Base-by-base conservation (phyloP, 768 basidiomycete genomes). In the Podaxis mareebaensis region DNA sequence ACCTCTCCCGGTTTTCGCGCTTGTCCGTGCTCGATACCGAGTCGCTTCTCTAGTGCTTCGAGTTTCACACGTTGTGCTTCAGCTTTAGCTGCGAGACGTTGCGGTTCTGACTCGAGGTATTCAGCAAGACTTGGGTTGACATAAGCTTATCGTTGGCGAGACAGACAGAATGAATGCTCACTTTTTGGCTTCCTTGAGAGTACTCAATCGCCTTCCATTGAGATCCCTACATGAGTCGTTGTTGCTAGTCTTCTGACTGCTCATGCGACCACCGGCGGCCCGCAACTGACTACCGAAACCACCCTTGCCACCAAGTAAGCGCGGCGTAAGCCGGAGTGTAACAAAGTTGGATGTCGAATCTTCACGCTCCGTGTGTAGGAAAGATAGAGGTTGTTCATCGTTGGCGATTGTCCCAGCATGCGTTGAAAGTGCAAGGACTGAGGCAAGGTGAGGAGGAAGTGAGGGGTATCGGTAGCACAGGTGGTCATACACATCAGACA, bases 231-330 rank as follows among this genome's bases (percentile, higher is more conserved):
- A 97, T 7, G 92, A 93, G 73, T 99, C 96, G 66, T 95, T 95
- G 74, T 95, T 96, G 75, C 83, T 95, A 24, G 94, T 95, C 81
- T 95, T 95, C 79, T 95, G 93, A 68, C 90, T 92, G 71, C 91
- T 93, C 97, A 99, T 99, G 36, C 96, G 85, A 12, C 97, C 96
- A 67, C 97, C 97, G 13, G 96, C 96, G 0, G 97, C 96, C 74
- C 97, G 85, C 67, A 99, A 81, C 79, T 98, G 95, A 17, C 91
- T 93, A 3, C 97, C 97, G 71, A 99, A 99, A 38, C 96, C 97
- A 73, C 97, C 96, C 77, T 99, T 99, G 20, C 97, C 97, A 54
- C 96, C 96, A 2, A 82, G 80, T 6, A 98, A 72, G 26, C 89
- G 80, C 0, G 93, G 90, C 1, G 83, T 78, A n/a, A 96, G 80